phyloP scores from a whole-genome alignment of 768 basidiomycete genomes.

The Tremella fuciformis region DNA sequence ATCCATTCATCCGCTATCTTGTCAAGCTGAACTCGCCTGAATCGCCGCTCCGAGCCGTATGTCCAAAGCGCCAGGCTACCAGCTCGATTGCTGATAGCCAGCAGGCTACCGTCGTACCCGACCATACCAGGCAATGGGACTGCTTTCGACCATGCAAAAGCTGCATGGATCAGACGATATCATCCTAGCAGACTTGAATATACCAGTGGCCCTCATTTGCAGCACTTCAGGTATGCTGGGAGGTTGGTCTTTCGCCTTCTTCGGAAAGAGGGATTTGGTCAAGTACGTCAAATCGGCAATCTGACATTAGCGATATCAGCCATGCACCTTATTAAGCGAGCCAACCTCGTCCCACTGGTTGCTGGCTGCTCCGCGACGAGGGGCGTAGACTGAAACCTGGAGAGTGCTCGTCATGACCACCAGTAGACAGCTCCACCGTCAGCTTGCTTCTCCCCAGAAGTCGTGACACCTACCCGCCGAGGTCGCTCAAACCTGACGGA shows the following conservation, averaged over 20 bases:
- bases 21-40: slow-evolving; percentile 8
- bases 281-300: slow-evolving; percentile 24
- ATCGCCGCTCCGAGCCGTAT: slow-evolving; percentile 27
- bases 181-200: background rate
- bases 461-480: slow-evolving; percentile 31
- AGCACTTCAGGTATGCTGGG: slow-evolving; percentile 13
- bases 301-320: slow-evolving; percentile 10
- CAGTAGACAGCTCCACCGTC: slow-evolving; percentile 31
- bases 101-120: slow-evolving; percentile 29
- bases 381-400: slow-evolving; percentile 38
- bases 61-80: slow-evolving; percentile 32
- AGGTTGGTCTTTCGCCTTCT: background rate
- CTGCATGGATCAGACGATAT: slow-evolving; percentile 14
- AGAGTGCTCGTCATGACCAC: slow-evolving; percentile 23
- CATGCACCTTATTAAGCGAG: background rate
- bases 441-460: background rate
- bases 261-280: slow-evolving; percentile 7
- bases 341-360: slow-evolving; percentile 40
- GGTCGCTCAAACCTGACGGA: slow-evolving; percentile 35
- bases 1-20: slow-evolving; percentile 19
- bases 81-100: slow-evolving; percentile 32
- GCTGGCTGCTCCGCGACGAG: slow-evolving; percentile 29
- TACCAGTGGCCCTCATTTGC: slow-evolving; percentile 27
- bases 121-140: slow-evolving; percentile 12
- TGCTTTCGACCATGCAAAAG: slow-evolving; percentile 29